Base-by-base conservation (phyloP, 2,329 filamentous ascomycete species). In the Xylariales sp. region DNA sequence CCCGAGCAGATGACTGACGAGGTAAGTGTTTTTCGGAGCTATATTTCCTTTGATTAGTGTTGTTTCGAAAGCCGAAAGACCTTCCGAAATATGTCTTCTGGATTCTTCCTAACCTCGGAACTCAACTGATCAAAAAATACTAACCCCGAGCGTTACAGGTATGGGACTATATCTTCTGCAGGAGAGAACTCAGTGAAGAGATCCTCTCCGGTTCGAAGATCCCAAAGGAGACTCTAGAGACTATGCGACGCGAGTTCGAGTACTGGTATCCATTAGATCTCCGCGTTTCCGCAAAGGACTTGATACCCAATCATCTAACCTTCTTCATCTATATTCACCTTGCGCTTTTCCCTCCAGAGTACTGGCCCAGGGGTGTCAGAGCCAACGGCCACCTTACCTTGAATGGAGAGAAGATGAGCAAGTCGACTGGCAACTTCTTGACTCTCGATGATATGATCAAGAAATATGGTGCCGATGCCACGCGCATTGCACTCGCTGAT, bases 381-480 rank as follows among this genome's bases (percentile, higher is more conserved):
- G 83, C 86, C 48, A 98, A 98, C 59, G 93, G 93, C 2, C 91
- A 97, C 67, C 69, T 97, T 56, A 80, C 95, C 64, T 74, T 98
- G 50, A 98, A 98, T 62, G 91, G 91, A 37, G 88, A 95, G 62
- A 98, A 98, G 78, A 98, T 98, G 93, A 86, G 82, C 62, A 98
- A 98, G 73, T 91, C 85, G 40, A 96, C 90, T 0, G 93, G 93
- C 48, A 98, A 97, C 70, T 98, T 98, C 73, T 75, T 98, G 62
- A 97, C 93, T 9, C 73, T 97, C 39, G 78, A 82, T 40, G 87
- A 96, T 48, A 78, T 90, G 21, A 84, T 91, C 11, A 77, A 82
- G 54, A 98, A 98, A 64, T 98, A 93, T 55, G 93, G 93, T 57
- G 91, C 93, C 7, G 93, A 97, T 62, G 93, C 93, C 10, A 85